Evolutionary conservation across 805 yeast genomes (phyloP).

Genomic region (Candida jianshihensis): DNA sequence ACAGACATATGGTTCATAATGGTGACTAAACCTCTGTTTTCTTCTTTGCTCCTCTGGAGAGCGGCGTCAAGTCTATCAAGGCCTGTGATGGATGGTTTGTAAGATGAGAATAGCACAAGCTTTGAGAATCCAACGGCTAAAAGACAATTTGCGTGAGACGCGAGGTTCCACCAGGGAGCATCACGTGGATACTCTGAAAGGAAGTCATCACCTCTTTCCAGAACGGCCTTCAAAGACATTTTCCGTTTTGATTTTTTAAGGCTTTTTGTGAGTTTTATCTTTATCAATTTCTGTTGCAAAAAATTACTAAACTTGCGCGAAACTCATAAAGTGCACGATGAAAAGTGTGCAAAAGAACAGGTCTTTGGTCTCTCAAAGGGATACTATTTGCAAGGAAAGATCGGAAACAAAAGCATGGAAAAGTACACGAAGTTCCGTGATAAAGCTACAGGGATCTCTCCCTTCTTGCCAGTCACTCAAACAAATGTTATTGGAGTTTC

Average conservation of each 20-base stretch:
- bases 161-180: constrained; percentile 52
- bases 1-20: constrained; percentile 90
- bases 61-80: constrained; percentile 61
- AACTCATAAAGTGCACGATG: no score
- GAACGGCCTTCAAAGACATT: constrained; percentile 70
- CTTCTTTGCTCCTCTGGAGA: constrained; percentile 50
- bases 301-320: no score
- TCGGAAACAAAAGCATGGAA: constrained; percentile 63
- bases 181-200: constrained; percentile 56
- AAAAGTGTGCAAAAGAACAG: no score
- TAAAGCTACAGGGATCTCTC: constrained; percentile 89
- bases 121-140: constrained; percentile 62
- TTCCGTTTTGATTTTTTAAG: no score
- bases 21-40: constrained; percentile 73
- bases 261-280: no score
- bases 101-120: constrained; percentile 49
- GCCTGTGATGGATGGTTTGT: constrained; percentile 56
- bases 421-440: constrained; percentile 82
- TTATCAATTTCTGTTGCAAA: no score
- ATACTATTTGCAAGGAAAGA: no score
- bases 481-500: constrained; percentile 15
- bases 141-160: constrained; percentile 63
- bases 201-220: constrained; percentile 68
- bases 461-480: constrained; percentile 58
- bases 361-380: no score